A percentile compares a stretch with the other conserved stretches of the same genome.
These are phyloP conservation scores for Zasmidium cellare DNA, from an alignment of 2,329 filamentous ascomycete species.

Conservation along the genomic window DNA sequence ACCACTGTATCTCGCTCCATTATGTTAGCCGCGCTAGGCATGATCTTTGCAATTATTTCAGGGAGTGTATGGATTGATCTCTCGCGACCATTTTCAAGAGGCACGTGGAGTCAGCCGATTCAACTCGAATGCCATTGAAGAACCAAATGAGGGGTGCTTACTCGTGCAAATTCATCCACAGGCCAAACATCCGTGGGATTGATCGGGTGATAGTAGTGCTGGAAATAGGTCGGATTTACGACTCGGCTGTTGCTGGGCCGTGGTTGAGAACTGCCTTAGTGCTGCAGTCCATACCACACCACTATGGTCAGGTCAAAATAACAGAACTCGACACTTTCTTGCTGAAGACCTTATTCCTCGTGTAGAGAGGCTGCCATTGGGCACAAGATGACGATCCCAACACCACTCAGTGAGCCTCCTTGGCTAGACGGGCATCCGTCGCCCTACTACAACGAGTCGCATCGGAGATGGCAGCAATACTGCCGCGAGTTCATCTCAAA, in stretches of 20 bases:
- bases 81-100: no score
- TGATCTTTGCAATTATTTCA: neutral
- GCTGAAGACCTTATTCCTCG: no score
- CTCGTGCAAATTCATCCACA: no score
- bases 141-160: no score
- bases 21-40: slow-evolving; percentile 5
- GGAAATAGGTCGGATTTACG: neutral
- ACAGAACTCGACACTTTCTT: no score
- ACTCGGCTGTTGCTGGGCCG: neutral
- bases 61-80: no score
- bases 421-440: slow-evolving; percentile 77
- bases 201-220: neutral
- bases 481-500: slow-evolving; percentile 71
- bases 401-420: slow-evolving; percentile 64
- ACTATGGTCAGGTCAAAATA: neutral
- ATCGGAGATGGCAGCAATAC: slow-evolving; percentile 66
- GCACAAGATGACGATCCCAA: neutral
- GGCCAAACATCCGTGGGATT: neutral
- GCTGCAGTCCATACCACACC: no score
- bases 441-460: slow-evolving; percentile 79
- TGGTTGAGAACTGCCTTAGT: no score
- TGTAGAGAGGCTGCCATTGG: no score
- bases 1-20: slow-evolving; percentile 14
- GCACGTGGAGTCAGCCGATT: no score
- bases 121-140: no score